Base-by-base conservation (phyloP, 164 flowering plant species). In the Macadamia integrifolia region DNA sequence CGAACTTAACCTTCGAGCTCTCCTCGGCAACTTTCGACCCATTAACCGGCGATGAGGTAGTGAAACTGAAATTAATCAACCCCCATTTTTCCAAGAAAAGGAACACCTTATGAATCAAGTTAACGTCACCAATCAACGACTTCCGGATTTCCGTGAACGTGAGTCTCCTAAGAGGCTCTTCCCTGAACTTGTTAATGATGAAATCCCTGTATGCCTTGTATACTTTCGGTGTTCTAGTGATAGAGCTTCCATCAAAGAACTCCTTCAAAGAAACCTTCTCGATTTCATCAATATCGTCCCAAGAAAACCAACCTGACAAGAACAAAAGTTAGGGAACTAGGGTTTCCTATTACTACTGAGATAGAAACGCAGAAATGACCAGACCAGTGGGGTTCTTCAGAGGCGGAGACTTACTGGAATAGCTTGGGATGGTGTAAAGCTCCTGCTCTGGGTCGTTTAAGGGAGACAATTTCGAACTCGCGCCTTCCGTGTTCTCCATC, bases 121-220 rank as follows among this genome's bases (percentile, higher is more conserved):
- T 79, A 44, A 92, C 87, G 67, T 92, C 99, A 9, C 99, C 98
- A 10, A 95, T 86, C 43, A 95, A 74, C 13, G 86, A 84, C 60
- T 89, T 91, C 0, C 99, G 81, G 42, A 91, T 75, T 49, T 89
- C 89, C 29, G 98, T 88, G 78, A 95, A 95, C 0, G 86, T 80
- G 32, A 95, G 87, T 66, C 79, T 72, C 64, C 88, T 73, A 0
- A 82, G 69, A 60, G 97, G 94, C 32, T 89, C 92, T 73, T 93
- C 97, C 32, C 98, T 77, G 81, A 78, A 93, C 77, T 87, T 91
- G 67, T 78, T 80, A 69, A 93, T 90, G 48, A 93, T 88, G 75
- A 88, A 93, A 68, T 93, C 97, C 30, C 98, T 72, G 76, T 91
- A 93, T 43, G 91, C 97, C 40, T 86, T 88, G 82, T 93, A 93